Base-by-base conservation (phyloP, 2,329 filamentous ascomycete genomes). In the Talaromyces sp. region DNA sequence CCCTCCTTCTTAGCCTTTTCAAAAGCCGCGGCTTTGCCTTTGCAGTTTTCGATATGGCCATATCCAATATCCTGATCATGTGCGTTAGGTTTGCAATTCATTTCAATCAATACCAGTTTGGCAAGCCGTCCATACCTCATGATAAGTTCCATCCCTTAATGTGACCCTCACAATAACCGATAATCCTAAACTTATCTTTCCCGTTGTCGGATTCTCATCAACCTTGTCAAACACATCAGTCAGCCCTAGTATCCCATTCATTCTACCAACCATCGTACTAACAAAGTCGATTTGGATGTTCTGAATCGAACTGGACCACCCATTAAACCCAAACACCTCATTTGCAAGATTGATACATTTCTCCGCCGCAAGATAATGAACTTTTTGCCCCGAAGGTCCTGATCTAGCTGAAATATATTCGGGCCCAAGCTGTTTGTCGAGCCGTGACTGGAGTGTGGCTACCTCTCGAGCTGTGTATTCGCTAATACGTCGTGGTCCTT, bases 1-100 rank as follows among this genome's bases (percentile, higher is more conserved):
- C 92, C 96, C 79, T 98, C 93, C 75, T 99, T 99, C 81, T 98
- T 99, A 1, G 95, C 93, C 78, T 99, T 99, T 75, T 99, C 95
- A 71, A 98, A 99, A 0, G 93, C 95, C 58, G 91, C 89, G 2
- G 93, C 93, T 79, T 99, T 99, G 62, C 91, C 90, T 77, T 93
- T 96, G 75, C 89, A 92, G 72, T 99, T 99, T 76, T 98, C 93
- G 69, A 96, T 96, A 68, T 95, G 91, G 7, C 95, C 95, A 72
- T 99, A 99, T 31, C 95, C 95, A 66, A 98, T 89, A 73, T 99
- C 95, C 83, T 86, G 62, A 25, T 2, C 2, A 35, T 35, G 3
- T 7, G 35, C 9, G n/a, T 21, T 37, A 50, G n/a, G 8, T 18
- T 21, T 8, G 5, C 31, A 18, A 5, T 21, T 33, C 1, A 5